phyloP scores from a whole-genome alignment of 352 stramenopile genomes.

The Achlya hypogyna region DNA sequence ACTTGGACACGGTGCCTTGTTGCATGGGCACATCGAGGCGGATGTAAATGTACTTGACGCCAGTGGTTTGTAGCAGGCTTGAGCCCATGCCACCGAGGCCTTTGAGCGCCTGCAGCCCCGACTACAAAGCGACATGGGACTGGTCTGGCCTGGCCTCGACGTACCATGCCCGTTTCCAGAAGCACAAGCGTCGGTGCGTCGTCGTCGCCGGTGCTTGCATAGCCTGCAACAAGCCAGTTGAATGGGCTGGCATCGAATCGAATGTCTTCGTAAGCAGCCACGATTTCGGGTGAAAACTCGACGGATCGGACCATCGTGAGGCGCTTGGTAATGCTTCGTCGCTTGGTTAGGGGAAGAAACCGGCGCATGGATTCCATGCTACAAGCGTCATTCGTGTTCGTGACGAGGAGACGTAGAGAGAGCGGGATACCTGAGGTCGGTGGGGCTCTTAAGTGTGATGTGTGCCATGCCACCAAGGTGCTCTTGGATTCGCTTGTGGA shows the following conservation, averaged over 20 bases:
- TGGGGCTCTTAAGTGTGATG: conserved; percentile 56
- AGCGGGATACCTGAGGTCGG: conserved; percentile 61
- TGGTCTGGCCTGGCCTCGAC: not conserved
- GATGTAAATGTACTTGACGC: conserved; percentile 86
- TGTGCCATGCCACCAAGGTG: conserved; percentile 69
- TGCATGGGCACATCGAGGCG: conserved; percentile 80
- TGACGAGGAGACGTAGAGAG: not conserved
- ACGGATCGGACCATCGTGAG: conserved; percentile 29
- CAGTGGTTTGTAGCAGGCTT: conserved; percentile 49
- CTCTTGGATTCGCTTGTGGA: conserved; percentile 82
- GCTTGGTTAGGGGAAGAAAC: conserved; percentile 11
- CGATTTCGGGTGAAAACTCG: conserved; percentile 65
- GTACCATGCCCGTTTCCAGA: conserved; percentile 78
- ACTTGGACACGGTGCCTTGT: conserved; percentile 80
- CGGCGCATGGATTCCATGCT: conserved; percentile 12
- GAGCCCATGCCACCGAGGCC: conserved; percentile 70
- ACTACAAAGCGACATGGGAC: conserved; percentile 30
- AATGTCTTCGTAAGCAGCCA: conserved; percentile 64
- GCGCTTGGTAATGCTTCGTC: conserved; percentile 11
- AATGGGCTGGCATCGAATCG: conserved; percentile 67
- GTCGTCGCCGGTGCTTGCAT: conserved; percentile 45
- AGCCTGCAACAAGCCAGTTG: conserved; percentile 81
- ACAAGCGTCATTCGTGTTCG: not conserved
- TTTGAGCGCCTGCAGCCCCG: conserved; percentile 70
- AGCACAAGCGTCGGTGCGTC: conserved; percentile 67